These are phyloP conservation scores for Rubia balearica DNA, from an alignment of 305 asterid species.

Conservation along the genomic window DNA sequence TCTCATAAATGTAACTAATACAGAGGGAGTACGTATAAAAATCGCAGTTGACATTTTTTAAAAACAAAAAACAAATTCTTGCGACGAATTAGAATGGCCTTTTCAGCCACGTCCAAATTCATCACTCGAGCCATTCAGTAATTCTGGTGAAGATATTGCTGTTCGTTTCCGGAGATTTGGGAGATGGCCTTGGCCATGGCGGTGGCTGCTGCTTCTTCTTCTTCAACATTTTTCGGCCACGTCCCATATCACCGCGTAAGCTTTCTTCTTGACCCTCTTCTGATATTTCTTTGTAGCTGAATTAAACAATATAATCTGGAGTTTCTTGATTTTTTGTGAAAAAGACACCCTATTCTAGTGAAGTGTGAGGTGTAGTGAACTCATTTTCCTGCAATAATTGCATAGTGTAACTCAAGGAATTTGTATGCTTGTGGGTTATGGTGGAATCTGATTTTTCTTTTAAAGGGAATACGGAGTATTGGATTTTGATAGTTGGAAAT, in stretches of 20 bases:
- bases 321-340: not conserved
- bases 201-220: constrained; percentile 17
- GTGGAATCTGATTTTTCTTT: not conserved
- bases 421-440: not conserved
- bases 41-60: too few species aligned
- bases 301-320: not conserved
- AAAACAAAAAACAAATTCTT: not conserved
- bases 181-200: constrained; percentile 17
- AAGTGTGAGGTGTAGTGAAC: too few species aligned
- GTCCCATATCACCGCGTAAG: constrained; percentile 12
- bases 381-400: too few species aligned
- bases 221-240: constrained; percentile 19
- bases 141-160: constrained; percentile 1
- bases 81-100: not conserved
- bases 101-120: constrained; percentile 3
- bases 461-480: not conserved
- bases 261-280: not conserved
- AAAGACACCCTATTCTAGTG: too few species aligned
- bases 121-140: too few species aligned
- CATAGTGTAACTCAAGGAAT: not conserved
- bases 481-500: not conserved
- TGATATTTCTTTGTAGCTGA: not conserved
- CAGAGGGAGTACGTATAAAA: too few species aligned
- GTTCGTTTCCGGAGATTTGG: constrained; percentile 12
- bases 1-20: too few species aligned